Percentiles rank a stretch among this genome's conserved stretches.
phyloP scores from a whole-genome alignment of 371 early-diverging fungal species.

The Apophysomyces trapeziformis region DNA sequence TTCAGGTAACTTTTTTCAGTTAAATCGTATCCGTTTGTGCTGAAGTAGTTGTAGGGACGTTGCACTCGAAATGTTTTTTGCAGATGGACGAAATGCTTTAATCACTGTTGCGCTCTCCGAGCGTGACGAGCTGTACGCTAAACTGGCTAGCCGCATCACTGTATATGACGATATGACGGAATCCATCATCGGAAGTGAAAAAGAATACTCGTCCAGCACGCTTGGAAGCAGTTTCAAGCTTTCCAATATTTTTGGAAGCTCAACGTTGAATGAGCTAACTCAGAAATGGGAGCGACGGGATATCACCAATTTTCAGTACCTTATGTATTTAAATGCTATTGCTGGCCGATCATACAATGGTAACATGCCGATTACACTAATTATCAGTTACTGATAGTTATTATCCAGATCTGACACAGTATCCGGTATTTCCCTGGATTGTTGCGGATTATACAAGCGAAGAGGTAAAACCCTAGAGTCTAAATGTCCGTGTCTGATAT shows the following conservation, averaged over 20 bases:
- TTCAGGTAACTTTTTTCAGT: conserved; percentile 39
- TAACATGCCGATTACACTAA: conserved; percentile 1
- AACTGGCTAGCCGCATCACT: conserved; percentile 64
- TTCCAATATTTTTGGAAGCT: conserved; percentile 66
- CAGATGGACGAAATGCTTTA: conserved; percentile 75
- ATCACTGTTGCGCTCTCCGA: conserved; percentile 69
- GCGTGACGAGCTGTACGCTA: conserved; percentile 72
- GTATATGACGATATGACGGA: conserved; percentile 44
- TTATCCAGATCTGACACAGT: conserved; percentile 61
- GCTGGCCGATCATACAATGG: conserved; percentile 77
- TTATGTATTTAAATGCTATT: conserved; percentile 87
- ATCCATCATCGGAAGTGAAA: conserved; percentile 55
- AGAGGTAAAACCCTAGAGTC: conserved; percentile 27
- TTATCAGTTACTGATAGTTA: not conserved
- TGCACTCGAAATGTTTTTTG: conserved; percentile 78
- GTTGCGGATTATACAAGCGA: conserved; percentile 71
- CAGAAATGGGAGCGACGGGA: conserved; percentile 77
- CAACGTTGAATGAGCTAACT: conserved; percentile 70
- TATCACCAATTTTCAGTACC: conserved; percentile 86
- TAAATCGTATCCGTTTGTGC: conserved; percentile 14
- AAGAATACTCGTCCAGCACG: conserved; percentile 21
- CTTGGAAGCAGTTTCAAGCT: conserved; percentile 55
- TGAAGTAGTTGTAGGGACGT: conserved; percentile 56
- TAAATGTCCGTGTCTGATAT: not conserved
- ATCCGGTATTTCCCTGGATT: conserved; percentile 80